Evolutionary conservation across 257 asterid species (phyloP).

Genomic region (Jasminum sambac): DNA sequence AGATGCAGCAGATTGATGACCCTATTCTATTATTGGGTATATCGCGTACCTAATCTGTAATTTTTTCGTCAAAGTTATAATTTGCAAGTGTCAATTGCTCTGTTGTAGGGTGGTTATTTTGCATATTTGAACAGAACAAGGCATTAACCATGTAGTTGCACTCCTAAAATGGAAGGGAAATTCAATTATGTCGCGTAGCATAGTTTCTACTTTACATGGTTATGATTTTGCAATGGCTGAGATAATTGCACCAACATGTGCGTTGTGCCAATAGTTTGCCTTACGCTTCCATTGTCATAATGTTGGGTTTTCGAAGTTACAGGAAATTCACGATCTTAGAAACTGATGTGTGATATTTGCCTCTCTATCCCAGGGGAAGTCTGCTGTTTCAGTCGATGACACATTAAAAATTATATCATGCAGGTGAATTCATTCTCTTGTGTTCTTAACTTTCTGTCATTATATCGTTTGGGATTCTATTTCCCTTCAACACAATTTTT

Average conservation of each 20-base stretch:
- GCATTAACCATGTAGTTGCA: neutral
- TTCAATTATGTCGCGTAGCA: neutral
- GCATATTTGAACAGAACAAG: neutral
- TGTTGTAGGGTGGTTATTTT: conserved; percentile 5
- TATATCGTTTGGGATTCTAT: conserved; percentile 15
- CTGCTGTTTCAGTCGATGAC: conserved; percentile 77
- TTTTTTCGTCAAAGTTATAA: neutral
- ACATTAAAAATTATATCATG: conserved; percentile 72
- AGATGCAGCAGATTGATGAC: too few relatives aligned
- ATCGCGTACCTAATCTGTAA: neutral
- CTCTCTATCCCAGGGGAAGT: conserved; percentile 55
- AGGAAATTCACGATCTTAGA: conserved; percentile 8
- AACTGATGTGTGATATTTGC: conserved; percentile 11
- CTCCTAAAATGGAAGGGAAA: neutral
- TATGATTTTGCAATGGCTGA: conserved; percentile 7
- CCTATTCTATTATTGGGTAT: neutral
- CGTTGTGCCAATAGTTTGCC: conserved; percentile 17
- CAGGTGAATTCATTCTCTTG: conserved; percentile 48
- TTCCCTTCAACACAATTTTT: conserved; percentile 7
- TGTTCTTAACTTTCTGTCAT: neutral
- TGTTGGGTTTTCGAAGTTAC: conserved; percentile 5
- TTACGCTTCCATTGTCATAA: conserved; percentile 5
- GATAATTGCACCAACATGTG: conserved; percentile 3
- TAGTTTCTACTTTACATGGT: neutral
- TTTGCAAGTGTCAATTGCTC: neutral